Base-by-base conservation (phyloP, 1,284 basidiomycete genomes). In the Rhodotorula sp. region DNA sequence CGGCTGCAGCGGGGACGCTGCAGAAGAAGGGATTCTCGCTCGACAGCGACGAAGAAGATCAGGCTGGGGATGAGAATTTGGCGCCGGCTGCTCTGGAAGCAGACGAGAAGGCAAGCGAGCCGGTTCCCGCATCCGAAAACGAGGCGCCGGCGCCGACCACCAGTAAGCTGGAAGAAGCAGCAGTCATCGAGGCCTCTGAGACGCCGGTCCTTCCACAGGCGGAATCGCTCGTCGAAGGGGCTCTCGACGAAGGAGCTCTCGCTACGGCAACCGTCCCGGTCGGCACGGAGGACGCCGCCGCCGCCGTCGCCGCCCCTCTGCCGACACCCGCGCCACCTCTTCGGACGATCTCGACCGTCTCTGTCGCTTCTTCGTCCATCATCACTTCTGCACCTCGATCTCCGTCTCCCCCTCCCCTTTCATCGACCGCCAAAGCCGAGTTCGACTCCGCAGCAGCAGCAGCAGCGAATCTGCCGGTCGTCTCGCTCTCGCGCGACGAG, bases 391-490 rank as follows among this genome's bases (percentile, higher is more conserved):
- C 8, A 77, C 78, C 28, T 12, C 49, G 31, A 18, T 6, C 54
- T 15, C 12, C 49, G 0, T 34, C 48, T 18, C 60, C 31, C 0
- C 48, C 31, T 31, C 48, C 49, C 83, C 82, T 62, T 3, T 43
- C 12, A 7, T 31, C 47, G 4, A 19, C 31, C 52, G 5, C 45
- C 5, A 8, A 10, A 18, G 34, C 26, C 45, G 18, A n/a, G 19
- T 19, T 15, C 47, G 76, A 23, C 80, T 89, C 64, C 75, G 80
- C 18, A n/a, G 14, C 16, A 10, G 14, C 26, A 2, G 26, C 7
- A 1, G 5, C 31, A 3, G 10, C 21, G 61, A 65, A 55, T 28
- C 55, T 43, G 38, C 54, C 54, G 3, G 18, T 43, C 38, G 38
- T 48, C 47, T 3, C 45, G 15, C 62, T 56, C 28, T 52, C 54